Conservation (phyloP, 148 eudicot species). For the Talinum fruticosum region DNA sequence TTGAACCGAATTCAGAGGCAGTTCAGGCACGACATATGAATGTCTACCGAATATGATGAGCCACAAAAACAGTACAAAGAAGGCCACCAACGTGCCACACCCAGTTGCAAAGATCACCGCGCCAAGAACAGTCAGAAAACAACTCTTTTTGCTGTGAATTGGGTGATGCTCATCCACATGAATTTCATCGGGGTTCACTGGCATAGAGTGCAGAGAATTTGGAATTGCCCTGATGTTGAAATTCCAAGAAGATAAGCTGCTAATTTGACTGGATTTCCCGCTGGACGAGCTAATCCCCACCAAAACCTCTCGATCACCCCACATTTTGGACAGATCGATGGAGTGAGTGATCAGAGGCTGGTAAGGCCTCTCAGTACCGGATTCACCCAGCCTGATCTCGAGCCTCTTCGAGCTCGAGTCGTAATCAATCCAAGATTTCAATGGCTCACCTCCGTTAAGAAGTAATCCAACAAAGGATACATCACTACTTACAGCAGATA, state of each 20-base stretch:
- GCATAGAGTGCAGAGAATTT: slow-evolving; percentile 53
- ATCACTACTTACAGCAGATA: slow-evolving; percentile 38
- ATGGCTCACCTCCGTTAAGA: slow-evolving; percentile 39
- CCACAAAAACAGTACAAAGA: slow-evolving; percentile 43
- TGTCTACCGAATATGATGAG: slow-evolving; percentile 32
- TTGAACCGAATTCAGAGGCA: slow-evolving; percentile 27
- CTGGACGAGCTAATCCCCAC: slow-evolving; percentile 56
- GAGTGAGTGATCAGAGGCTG: slow-evolving; percentile 44
- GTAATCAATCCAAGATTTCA: slow-evolving; percentile 69
- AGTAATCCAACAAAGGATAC: slow-evolving; percentile 38
- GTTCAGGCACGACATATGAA: slow-evolving; percentile 26
- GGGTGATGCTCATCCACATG: slow-evolving; percentile 11
- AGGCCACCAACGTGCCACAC: slow-evolving; percentile 58
- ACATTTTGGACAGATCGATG: slow-evolving; percentile 50
- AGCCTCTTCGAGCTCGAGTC: slow-evolving; percentile 60
- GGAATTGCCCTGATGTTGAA: slow-evolving; percentile 45
- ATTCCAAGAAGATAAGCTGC: slow-evolving; percentile 57
- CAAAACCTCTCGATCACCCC: slow-evolving; percentile 54
- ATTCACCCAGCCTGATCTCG: slow-evolving; percentile 52
- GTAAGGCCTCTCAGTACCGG: slow-evolving; percentile 37
- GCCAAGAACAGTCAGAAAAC: slow-evolving; percentile 44
- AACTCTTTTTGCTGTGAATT: slow-evolving; percentile 20
- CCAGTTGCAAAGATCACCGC: slow-evolving; percentile 51
- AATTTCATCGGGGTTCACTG: slow-evolving; percentile 23
- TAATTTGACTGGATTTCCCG: slow-evolving; percentile 37